Evolutionary conservation across 225 moss, liverwort and hornwort species (phyloP).

Genomic region (Marchantia paleacea): DNA sequence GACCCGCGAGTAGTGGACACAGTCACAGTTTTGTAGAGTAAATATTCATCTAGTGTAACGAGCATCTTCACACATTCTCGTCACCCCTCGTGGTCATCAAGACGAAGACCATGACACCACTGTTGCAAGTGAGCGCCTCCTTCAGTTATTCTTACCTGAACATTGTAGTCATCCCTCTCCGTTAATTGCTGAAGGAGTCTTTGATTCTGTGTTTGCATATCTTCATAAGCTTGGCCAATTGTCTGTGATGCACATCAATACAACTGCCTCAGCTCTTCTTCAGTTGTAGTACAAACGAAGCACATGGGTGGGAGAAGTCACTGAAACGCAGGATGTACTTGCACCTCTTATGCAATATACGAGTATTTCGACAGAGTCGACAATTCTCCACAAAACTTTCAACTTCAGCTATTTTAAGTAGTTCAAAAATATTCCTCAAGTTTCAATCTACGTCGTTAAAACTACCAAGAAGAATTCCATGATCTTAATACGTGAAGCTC

Average conservation of each 20-base stretch:
- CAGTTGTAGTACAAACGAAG: neutral
- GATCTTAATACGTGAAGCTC: constrained; percentile 23
- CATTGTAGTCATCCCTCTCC: constrained; percentile 92
- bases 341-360: no score
- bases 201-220: constrained; percentile 96
- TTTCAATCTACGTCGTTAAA: neutral
- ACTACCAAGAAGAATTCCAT: neutral
- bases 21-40: no score
- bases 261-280: neutral
- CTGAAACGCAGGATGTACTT: no score
- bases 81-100: neutral
- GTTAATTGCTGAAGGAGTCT: constrained; percentile 87
- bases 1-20: no score
- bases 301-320: no score
- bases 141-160: constrained; percentile 54
- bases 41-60: neutral
- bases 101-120: neutral
- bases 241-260: constrained; percentile 38
- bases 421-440: no score
- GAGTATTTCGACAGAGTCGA: neutral
- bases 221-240: constrained; percentile 98
- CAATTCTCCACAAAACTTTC: neutral
- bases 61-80: neutral
- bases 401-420: neutral
- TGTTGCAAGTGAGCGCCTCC: neutral